phyloP scores from a whole-genome alignment of 768 basidiomycete species.

The Cyclocybe aegerita region DNA sequence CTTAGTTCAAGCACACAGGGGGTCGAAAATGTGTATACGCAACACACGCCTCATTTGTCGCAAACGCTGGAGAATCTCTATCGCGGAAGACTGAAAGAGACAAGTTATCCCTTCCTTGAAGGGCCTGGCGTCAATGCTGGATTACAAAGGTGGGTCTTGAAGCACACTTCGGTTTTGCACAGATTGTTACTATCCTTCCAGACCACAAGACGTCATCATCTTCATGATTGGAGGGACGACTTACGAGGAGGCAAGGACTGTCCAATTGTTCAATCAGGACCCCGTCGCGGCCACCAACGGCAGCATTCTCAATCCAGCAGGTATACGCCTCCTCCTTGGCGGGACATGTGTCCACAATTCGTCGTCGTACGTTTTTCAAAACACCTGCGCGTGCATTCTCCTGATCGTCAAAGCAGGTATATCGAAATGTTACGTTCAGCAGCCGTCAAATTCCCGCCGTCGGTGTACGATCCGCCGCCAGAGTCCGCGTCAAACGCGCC shows the following conservation, averaged over 20 bases:
- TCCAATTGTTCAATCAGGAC: slow-evolving; percentile 88
- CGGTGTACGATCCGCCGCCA: slow-evolving; percentile 74
- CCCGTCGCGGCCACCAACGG: slow-evolving; percentile 47
- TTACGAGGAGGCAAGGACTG: slow-evolving; percentile 88
- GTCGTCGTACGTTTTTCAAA: slow-evolving; percentile 57
- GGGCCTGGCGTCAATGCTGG: slow-evolving; percentile 62
- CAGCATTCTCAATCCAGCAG: slow-evolving; percentile 49
- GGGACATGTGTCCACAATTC: slow-evolving; percentile 97
- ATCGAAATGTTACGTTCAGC: slow-evolving; percentile 85
- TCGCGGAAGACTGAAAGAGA: slow-evolving; percentile 82
- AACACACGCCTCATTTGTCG: slow-evolving; percentile 90
- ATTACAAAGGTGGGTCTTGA: slow-evolving; percentile 58
- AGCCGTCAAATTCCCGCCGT: slow-evolving; percentile 56
- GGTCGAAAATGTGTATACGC: slow-evolving; percentile 98
- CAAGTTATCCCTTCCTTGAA: slow-evolving; percentile 87
- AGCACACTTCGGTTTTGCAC: neutral
- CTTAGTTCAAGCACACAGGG: slow-evolving; percentile 49
- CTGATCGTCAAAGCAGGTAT: slow-evolving; percentile 50
- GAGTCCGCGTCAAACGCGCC: slow-evolving; percentile 75
- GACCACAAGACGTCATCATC: slow-evolving; percentile 94
- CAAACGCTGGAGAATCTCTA: slow-evolving; percentile 90
- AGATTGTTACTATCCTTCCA: slow-evolving; percentile 25
- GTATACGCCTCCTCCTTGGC: slow-evolving; percentile 81
- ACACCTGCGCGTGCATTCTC: slow-evolving; percentile 3
- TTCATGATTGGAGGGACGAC: slow-evolving; percentile 98